Evolutionary conservation across 2,329 filamentous ascomycete genomes (phyloP).

Genomic region (Apiospora arundinis): DNA sequence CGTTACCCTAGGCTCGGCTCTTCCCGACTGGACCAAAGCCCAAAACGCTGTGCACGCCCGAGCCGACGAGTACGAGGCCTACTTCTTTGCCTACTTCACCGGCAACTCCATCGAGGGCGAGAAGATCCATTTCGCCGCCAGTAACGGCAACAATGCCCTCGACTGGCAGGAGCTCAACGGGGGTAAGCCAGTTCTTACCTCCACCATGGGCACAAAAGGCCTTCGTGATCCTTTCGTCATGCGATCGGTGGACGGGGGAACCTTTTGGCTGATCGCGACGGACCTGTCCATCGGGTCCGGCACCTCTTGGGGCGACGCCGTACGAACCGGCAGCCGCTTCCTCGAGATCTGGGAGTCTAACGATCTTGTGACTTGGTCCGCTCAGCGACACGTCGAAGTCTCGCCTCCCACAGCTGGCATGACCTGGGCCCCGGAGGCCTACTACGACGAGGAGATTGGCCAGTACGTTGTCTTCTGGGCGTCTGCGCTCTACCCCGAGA

Average conservation of each 20-base stretch:
- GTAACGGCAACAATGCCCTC: slow-evolving; percentile 58
- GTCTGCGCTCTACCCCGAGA: slow-evolving; percentile 49
- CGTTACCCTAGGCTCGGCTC: background rate
- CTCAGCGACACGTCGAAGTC: slow-evolving; percentile 55
- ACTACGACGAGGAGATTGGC: slow-evolving; percentile 51
- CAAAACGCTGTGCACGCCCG: background rate
- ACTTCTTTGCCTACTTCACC: slow-evolving; percentile 60
- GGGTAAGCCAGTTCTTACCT: slow-evolving; percentile 52
- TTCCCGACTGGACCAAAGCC: background rate
- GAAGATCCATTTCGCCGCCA: slow-evolving; percentile 59
- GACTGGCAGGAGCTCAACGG: slow-evolving; percentile 57
- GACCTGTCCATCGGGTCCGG: slow-evolving; percentile 61
- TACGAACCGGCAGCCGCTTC: slow-evolving; percentile 54
- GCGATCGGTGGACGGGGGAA: slow-evolving; percentile 55
- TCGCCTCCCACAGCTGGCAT: slow-evolving; percentile 57
- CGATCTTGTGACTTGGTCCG: slow-evolving; percentile 57
- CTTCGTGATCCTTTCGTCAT: slow-evolving; percentile 61
- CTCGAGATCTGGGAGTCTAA: slow-evolving; percentile 60
- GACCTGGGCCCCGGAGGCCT: slow-evolving; percentile 61
- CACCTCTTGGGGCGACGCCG: slow-evolving; percentile 56
- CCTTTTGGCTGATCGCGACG: slow-evolving; percentile 58
- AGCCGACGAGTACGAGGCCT: slow-evolving; percentile 47
- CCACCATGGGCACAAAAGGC: slow-evolving; percentile 53
- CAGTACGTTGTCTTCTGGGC: slow-evolving; percentile 56
- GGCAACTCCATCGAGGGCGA: slow-evolving; percentile 51